These are phyloP conservation scores for Fusarium sp. DNA, from an alignment of 2,329 filamentous ascomycete genomes.

Conservation along the genomic window DNA sequence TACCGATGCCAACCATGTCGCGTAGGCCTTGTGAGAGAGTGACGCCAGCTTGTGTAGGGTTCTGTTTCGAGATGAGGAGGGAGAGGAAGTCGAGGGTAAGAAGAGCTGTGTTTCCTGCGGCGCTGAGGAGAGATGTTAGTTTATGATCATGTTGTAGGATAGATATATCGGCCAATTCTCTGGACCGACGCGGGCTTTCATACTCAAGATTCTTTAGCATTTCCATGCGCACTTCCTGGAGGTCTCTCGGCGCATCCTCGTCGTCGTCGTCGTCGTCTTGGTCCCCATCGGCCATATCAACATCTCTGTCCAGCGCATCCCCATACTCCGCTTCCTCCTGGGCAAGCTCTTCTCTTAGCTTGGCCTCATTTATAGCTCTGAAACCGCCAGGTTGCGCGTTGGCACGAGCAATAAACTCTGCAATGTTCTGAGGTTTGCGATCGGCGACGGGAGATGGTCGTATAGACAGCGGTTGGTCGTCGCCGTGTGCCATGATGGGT, in stretches of 20 bases:
- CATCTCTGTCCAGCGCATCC: slow-evolving; percentile 56
- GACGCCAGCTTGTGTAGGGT: slow-evolving; percentile 72
- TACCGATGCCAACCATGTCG: slow-evolving; percentile 76
- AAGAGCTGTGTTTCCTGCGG: slow-evolving; percentile 65
- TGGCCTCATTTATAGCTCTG: slow-evolving; percentile 78
- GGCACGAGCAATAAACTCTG: slow-evolving; percentile 80
- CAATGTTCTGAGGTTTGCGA: slow-evolving; percentile 69
- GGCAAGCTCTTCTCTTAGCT: slow-evolving; percentile 74
- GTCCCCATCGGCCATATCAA: slow-evolving; percentile 58
- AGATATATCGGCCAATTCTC: neutral
- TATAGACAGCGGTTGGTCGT: slow-evolving; percentile 51
- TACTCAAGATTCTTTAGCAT: slow-evolving; percentile 68
- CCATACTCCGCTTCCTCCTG: slow-evolving; percentile 53
- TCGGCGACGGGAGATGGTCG: slow-evolving; percentile 60
- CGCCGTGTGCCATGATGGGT: slow-evolving; percentile 44
- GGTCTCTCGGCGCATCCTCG: slow-evolving; percentile 55
- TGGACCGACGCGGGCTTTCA: slow-evolving; percentile 27
- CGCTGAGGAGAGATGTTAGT: slow-evolving; percentile 37
- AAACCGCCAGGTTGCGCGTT: slow-evolving; percentile 83
- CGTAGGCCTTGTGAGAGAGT: slow-evolving; percentile 78
- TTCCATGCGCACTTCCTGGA: slow-evolving; percentile 63
- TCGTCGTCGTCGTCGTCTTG: slow-evolving; percentile 50
- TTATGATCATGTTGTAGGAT: neutral
- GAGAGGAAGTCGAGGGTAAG: slow-evolving; percentile 85
- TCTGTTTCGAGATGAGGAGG: slow-evolving; percentile 82